Evolutionary conservation across 225 moss, liverwort and hornwort genomes (phyloP), one percentile per base, ranked within the genome.

Genomic region (Takakia lepidozioides): DNA sequence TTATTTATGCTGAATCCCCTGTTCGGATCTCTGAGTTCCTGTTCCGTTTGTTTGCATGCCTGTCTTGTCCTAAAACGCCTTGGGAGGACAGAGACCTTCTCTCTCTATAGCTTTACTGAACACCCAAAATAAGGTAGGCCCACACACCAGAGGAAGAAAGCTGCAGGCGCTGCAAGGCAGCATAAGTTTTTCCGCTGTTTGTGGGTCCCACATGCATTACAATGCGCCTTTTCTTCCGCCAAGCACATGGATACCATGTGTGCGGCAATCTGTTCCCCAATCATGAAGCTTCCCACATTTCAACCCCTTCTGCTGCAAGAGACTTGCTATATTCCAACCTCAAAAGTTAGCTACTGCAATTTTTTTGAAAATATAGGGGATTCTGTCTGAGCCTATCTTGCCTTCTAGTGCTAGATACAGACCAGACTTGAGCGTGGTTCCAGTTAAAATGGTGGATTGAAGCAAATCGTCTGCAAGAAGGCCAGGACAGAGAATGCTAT

Each of bases 121-220:
- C n/a, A n/a, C n/a, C n/a, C n/a, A n/a, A n/a, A n/a, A n/a, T n/a
- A n/a, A n/a, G n/a, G n/a, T n/a, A 32, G 11, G 32, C 7, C 32
- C 11, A 32, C 32, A 32, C 22, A 69, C 69, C 69, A 37, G 69
- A 62, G 34, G 69, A 52, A 45, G 45, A 57, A 19, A 55, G 51
- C 46, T 57, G 69, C 24, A 69, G 62, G 25, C 56, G 40, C 38
- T 57, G 51, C 23, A 69, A 52, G 19, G 69, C 69, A 15, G 17
- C 26, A 36, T 69, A 52, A 18, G 69, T 69, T 46, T 69, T 69
- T 36, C 69, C 69, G 57, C 69, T 69, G 43, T 69, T 69, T 14
- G 69, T 69, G 2, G 69, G 69, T 1, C 69, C 69, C 17, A 54
- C 62, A 48, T 69, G 69, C 57, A 69, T 48, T 37, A 63, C 57